A percentile compares a stretch with the other conserved stretches of the same genome.
Conservation (phyloP, 2,329 filamentous ascomycete species). For the Diaporthe humulicola region DNA sequence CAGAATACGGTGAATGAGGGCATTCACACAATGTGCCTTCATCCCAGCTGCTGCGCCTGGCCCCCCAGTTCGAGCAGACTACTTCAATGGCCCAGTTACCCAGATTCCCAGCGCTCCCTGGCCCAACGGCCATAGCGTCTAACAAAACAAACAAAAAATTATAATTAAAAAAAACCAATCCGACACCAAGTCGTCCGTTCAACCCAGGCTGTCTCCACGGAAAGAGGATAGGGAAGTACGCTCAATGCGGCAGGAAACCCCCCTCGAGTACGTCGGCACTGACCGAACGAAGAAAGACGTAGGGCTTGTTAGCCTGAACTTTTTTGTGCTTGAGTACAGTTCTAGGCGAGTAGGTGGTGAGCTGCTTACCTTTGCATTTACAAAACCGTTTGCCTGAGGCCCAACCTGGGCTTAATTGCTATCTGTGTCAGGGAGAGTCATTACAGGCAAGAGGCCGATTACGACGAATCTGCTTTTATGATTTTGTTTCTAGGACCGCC, state of each 20-base stretch:
- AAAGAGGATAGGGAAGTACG: background rate
- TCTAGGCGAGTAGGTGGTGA: too few relatives aligned
- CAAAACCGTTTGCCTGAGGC: too few relatives aligned
- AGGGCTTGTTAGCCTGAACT: background rate
- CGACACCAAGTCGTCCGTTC: background rate
- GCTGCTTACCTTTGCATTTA: too few relatives aligned
- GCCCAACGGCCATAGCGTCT: background rate
- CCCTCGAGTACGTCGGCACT: background rate
- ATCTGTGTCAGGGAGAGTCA: background rate
- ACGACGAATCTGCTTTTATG: background rate
- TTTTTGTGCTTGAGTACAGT: too few relatives aligned
- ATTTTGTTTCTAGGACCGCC: background rate
- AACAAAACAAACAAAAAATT: background rate
- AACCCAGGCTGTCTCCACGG: background rate
- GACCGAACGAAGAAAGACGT: background rate
- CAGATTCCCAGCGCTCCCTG: background rate
- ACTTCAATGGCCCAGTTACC: background rate
- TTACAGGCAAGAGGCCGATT: background rate
- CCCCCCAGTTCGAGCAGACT: background rate
- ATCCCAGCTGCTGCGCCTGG: background rate
- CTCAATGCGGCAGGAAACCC: conserved; percentile 7
- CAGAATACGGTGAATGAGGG: too few relatives aligned
- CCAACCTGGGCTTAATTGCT: too few relatives aligned
- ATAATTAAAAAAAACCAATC: too few relatives aligned
- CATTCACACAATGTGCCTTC: too few relatives aligned